These are phyloP conservation scores for Collybia mongolica DNA, from an alignment of 768 basidiomycete species.

Conservation along the genomic window DNA sequence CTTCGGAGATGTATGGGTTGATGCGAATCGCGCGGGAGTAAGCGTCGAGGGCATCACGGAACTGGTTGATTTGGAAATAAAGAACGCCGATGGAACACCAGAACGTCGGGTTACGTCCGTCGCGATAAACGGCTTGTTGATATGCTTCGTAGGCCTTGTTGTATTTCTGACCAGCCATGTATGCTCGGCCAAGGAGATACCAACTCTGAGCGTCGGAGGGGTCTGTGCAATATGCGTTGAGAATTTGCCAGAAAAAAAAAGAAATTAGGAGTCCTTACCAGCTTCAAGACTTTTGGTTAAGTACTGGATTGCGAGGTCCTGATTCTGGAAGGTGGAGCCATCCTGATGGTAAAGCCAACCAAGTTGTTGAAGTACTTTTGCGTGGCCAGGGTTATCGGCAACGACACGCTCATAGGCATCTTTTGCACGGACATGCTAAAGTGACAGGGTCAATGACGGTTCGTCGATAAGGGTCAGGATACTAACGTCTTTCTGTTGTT, in stretches of 20 bases:
- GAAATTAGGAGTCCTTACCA: conserved; percentile 47
- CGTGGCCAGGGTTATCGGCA: conserved; percentile 88
- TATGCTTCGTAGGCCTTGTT: conserved; percentile 99
- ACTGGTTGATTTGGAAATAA: conserved; percentile 99
- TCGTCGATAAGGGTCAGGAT: not conserved
- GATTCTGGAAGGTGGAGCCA: conserved; percentile 92
- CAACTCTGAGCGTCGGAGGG: conserved; percentile 96
- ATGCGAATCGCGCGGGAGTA: conserved; percentile 99
- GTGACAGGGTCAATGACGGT: conserved; percentile 12
- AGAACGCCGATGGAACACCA: conserved; percentile 99
- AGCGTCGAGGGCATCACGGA: conserved; percentile 96
- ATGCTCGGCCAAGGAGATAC: conserved; percentile 97
- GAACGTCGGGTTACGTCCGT: conserved; percentile 98
- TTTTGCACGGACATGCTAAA: conserved; percentile 83
- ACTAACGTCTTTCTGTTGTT: conserved; percentile 92
- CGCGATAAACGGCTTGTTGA: conserved; percentile 98
- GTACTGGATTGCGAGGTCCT: conserved; percentile 91
- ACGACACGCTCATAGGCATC: conserved; percentile 97
- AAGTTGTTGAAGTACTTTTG: conserved; percentile 96
- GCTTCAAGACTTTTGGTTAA: conserved; percentile 94
- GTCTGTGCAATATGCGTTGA: conserved; percentile 49
- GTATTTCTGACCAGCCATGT: conserved; percentile 98
- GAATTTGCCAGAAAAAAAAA: not conserved
- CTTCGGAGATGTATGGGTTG: conserved; percentile 94
- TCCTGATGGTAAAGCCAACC: conserved; percentile 98